Percentiles rank a stretch among this genome's conserved stretches.
Conservation (phyloP, 345 rosid genomes). For the Carallia pectinifolia region DNA sequence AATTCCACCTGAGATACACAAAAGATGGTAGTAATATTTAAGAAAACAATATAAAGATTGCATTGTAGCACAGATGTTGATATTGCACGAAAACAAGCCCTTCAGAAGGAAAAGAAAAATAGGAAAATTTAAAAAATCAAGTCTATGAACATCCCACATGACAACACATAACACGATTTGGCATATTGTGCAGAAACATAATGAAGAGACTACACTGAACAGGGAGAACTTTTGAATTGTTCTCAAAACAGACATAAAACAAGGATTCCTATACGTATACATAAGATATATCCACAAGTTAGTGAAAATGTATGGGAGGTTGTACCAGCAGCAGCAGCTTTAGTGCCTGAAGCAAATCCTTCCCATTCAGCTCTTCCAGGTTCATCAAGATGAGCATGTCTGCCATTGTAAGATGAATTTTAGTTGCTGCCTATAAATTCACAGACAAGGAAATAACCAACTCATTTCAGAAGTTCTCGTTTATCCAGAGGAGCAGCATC, state of each 20-base stretch:
- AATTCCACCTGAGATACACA: conserved; percentile 58
- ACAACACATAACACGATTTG: not conserved
- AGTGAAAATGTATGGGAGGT: not conserved
- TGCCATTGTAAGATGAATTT: conserved; percentile 23
- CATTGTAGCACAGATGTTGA: not conserved
- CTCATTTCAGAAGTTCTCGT: not conserved
- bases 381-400: conserved; percentile 96
- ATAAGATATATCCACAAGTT: not conserved
- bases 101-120: not conserved
- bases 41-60: not conserved
- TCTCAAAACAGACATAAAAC: not conserved
- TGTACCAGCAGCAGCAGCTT: conserved; percentile 97
- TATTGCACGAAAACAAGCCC: not conserved
- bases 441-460: not conserved
- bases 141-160: not conserved
- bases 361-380: conserved; percentile 99
- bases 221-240: not conserved
- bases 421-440: not conserved
- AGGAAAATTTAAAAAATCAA: not conserved
- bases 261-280: not conserved
- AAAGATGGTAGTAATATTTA: not conserved
- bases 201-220: not conserved
- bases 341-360: conserved; percentile 95
- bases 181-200: not conserved
- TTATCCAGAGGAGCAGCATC: conserved; percentile 16